Percentiles rank a stretch among this genome's conserved stretches.
Conservation (phyloP, 2,329 filamentous ascomycete species). For the Nannizziopsis barbatae region DNA sequence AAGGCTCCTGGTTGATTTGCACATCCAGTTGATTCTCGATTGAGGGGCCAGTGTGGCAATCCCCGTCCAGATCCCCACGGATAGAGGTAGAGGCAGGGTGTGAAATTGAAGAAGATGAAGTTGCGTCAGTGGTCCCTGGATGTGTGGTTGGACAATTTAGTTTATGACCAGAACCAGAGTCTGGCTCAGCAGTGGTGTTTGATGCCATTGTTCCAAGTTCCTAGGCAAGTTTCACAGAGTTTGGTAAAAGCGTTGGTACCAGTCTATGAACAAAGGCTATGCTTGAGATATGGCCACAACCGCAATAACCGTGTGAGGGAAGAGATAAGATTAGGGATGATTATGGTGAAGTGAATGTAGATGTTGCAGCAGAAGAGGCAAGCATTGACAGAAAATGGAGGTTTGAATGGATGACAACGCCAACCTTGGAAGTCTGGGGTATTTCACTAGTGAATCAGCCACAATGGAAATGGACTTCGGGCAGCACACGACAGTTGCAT, state of each 20-base stretch:
- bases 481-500: not conserved
- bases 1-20: not conserved
- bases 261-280: not conserved
- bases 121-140: not conserved
- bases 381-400: not conserved
- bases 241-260: not conserved
- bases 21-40: slow-evolving; percentile 1
- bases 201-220: slow-evolving; percentile 11
- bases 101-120: slow-evolving; percentile 1
- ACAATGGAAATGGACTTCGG: not conserved
- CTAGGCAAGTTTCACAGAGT: slow-evolving; percentile 9
- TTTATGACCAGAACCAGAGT: slow-evolving; percentile 2
- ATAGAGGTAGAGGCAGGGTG: not conserved
- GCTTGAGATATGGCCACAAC: not conserved
- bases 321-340: too few species aligned
- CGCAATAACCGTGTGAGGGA: too few species aligned
- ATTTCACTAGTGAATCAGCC: not conserved
- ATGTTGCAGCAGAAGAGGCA: not conserved
- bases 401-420: not conserved
- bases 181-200: slow-evolving; percentile 7
- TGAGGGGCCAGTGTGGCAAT: not conserved
- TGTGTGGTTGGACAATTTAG: slow-evolving; percentile 9
- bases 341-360: too few species aligned
- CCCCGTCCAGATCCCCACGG: not conserved
- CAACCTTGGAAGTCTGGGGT: not conserved